Base-by-base conservation (phyloP, 2,329 filamentous ascomycete species). In the Diaporthe sp. region DNA sequence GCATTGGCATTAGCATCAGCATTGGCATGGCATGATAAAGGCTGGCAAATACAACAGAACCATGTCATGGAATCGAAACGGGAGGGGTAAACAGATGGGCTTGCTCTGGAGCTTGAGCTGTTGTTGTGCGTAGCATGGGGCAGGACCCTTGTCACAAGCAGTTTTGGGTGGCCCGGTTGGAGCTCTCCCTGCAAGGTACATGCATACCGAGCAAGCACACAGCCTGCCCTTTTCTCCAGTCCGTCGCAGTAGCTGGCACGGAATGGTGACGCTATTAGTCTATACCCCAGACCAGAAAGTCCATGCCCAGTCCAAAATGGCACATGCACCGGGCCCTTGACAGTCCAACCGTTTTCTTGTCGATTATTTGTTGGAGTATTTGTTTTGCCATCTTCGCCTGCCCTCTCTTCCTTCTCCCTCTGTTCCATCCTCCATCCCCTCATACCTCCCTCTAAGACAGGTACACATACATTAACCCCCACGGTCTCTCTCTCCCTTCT, bases 181-280 rank as follows among this genome's bases (percentile, higher is more conserved):
- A 70, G 67, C 67, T 70, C 67, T 22, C 66, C 50, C 67, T 70
- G 67, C 67, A 70, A 71, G 68, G 68, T 71, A 71, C 68, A 42
- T 71, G 35, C 67, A 40, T 45, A 25, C 3, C 10, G 28, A 47
- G 17, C 47, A 67, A 33, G 61, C 47, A 67, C 42, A 50, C 28
- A 47, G 45, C 61, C 61, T 67, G 30, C 40, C 10, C 42, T 8
- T 8, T 54, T 33, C 45, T 19, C 66, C 33, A 69, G 50, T 30
- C 40, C 33, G 17, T 28, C 25, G 33, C 42, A 33, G 45, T 22
- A 66, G 54, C 54, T 28, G 38, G 54, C 52, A 60, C 64, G 64
- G 35, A 55, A 74, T 71, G 67, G 66, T 74, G 72, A 74, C 72
- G 72, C 57, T 50, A 52, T 42, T 38, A 60, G 58, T 64, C 58